Evolutionary conservation across 441 rosid species (phyloP).

Genomic region (Mallotus repandus): DNA sequence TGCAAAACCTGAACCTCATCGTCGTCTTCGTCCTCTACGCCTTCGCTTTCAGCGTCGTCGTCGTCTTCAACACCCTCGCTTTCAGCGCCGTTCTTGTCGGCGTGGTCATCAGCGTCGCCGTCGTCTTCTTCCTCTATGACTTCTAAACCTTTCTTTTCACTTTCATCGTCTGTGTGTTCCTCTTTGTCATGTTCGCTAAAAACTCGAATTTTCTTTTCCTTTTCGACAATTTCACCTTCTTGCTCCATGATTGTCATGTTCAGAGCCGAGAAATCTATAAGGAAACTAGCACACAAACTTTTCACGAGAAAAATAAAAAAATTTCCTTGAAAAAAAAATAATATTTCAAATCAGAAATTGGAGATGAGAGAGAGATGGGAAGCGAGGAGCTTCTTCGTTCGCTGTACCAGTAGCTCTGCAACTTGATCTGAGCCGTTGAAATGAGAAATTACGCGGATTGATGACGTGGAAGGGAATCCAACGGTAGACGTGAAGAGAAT

Average conservation of each 20-base stretch:
- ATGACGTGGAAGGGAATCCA: slow-evolving; percentile 56
- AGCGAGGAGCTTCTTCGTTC: slow-evolving; percentile 43
- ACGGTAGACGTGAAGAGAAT: slow-evolving; percentile 42
- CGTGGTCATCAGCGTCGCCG: slow-evolving; percentile 36
- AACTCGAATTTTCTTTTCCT: slow-evolving; percentile 30
- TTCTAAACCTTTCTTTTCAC: slow-evolving; percentile 28
- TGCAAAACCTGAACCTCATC: slow-evolving; percentile 54
- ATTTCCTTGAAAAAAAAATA: slow-evolving; percentile 23
- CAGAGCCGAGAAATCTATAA: not conserved
- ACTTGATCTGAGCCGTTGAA: slow-evolving; percentile 65
- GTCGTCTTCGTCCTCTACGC: slow-evolving; percentile 32
- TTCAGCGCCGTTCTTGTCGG: slow-evolving; percentile 36
- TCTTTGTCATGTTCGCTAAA: slow-evolving; percentile 39
- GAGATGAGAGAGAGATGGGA: slow-evolving; percentile 24
- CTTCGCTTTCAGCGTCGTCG: slow-evolving; percentile 32
- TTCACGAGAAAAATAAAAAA: slow-evolving; percentile 11
- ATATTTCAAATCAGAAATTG: slow-evolving; percentile 23
- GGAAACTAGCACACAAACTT: slow-evolving; percentile 7
- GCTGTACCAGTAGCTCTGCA: slow-evolving; percentile 63
- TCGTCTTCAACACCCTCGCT: slow-evolving; percentile 38
- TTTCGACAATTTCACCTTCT: slow-evolving; percentile 32
- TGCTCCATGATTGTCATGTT: slow-evolving; percentile 46
- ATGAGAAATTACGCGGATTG: slow-evolving; percentile 44
- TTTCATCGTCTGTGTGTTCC: slow-evolving; percentile 29
- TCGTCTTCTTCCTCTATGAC: slow-evolving; percentile 36